Base-by-base conservation (phyloP, 2,329 filamentous ascomycete genomes). In the Onygenales sp. region DNA sequence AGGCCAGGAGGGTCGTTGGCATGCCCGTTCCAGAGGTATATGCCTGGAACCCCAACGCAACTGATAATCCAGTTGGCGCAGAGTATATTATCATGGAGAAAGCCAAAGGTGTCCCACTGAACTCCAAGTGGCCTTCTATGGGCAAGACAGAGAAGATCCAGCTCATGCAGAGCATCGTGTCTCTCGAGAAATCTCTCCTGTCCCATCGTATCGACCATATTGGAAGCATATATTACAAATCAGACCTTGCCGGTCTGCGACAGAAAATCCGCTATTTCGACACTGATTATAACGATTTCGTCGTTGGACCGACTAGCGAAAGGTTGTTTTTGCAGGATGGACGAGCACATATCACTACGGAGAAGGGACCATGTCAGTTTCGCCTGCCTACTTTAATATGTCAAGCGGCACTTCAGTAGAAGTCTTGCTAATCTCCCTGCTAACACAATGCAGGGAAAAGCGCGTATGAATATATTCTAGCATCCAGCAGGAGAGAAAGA, bases 151-250 rank as follows among this genome's bases (percentile, higher is more conserved):
- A 8, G 17, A 44, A 44, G 14, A 41, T 41, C 1, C 3, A 41
- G 43, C 60, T 69, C 52, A 59, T 69, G 33, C 11, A 52, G 27
- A 42, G 47, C 14, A 38, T 54, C 27, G 44, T 54, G 9, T 27
- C 51, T 31, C 11, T 50, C 2, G 44, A 56, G 38, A 35, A 35
- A 46, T 41, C 31, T 4, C n/a, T 54, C 1, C 51, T 56, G 38
- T 53, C 31, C 7, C 9, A 33, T 33, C 45, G 32, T 11, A 53
- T 55, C 48, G 17, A 21, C 2, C 13, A 35, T 33, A 53, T 53
- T 35, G 51, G 51, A 21, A 48, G 51, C 27, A 8, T 53, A 27
- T 53, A 53, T 48, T 31, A 39, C 27, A 17, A 47, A 17, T 35
- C 32, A 13, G 32, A 38, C 27, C 14, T 46, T 11, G 32, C 14